phyloP scores from a whole-genome alignment of 1,284 basidiomycete species.

The Marasmius fiardii region DNA sequence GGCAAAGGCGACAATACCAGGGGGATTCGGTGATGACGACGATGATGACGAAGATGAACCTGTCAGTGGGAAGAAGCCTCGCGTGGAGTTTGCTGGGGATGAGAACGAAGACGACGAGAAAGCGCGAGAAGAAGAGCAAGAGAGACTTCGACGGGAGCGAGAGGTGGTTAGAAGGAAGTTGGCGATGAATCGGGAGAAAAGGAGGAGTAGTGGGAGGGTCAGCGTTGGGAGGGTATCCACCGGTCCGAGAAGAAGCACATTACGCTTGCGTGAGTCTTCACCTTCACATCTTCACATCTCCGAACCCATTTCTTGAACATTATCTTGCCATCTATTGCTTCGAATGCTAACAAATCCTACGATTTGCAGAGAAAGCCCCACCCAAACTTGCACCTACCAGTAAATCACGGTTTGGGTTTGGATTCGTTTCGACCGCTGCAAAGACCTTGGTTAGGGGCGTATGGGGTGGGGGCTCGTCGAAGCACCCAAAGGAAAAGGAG shows the following conservation, averaged over 20 bases:
- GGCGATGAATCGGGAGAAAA: constrained; percentile 56
- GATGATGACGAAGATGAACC: constrained; percentile 33
- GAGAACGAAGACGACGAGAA: constrained; percentile 15
- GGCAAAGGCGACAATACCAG: constrained; percentile 48
- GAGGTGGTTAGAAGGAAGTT: constrained; percentile 58
- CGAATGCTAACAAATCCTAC: too few species aligned
- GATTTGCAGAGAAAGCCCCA: constrained; percentile 7
- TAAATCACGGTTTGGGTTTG: constrained; percentile 51
- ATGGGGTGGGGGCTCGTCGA: constrained; percentile 36
- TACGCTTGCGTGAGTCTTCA: constrained; percentile 31
- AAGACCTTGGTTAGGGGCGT: constrained; percentile 55
- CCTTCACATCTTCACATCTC: too few species aligned
- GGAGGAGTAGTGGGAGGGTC: constrained; percentile 60
- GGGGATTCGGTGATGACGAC: constrained; percentile 51
- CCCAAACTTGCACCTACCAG: constrained; percentile 25
- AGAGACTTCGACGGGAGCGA: constrained; percentile 41
- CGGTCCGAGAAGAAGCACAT: constrained; percentile 1
- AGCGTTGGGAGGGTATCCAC: constrained; percentile 34
- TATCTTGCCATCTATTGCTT: too few species aligned
- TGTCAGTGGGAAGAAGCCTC: constrained; percentile 10
- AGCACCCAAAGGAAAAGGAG: too few species aligned
- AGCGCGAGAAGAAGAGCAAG: constrained; percentile 27
- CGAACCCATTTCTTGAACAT: too few species aligned
- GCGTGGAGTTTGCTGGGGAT: constrained; percentile 13
- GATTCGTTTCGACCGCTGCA: constrained; percentile 56